Evolutionary conservation across 495 filamentous ascomycete species (phyloP).

Genomic region (Beverwykella pulmonaria): DNA sequence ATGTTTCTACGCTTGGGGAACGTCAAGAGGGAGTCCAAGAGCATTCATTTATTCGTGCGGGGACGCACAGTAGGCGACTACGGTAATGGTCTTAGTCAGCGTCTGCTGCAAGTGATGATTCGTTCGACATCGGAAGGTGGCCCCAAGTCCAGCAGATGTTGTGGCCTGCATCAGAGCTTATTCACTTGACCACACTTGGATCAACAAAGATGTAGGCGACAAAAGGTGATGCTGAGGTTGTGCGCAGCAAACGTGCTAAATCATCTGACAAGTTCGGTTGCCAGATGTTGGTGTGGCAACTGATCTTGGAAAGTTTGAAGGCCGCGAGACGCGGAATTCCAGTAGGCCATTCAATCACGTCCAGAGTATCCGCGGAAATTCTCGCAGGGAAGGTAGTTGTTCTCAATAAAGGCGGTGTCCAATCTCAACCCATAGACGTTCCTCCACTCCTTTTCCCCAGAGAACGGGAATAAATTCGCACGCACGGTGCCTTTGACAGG

Average conservation of each 20-base stretch:
- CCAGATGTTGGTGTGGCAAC: no score
- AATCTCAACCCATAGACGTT: conserved; percentile 31
- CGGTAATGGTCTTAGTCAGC: no score
- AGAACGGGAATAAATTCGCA: conserved; percentile 17
- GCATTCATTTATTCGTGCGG: not conserved
- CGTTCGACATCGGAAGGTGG: not conserved
- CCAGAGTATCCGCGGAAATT: conserved; percentile 30
- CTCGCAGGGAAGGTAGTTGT: conserved; percentile 33
- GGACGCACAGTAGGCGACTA: not conserved
- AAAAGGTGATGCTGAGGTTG: no score
- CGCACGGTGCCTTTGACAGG: conserved; percentile 22
- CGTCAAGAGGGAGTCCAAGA: no score
- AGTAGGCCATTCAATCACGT: not conserved
- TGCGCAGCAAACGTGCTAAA: no score
- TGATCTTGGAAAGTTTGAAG: not conserved
- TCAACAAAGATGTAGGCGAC: not conserved
- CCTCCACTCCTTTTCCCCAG: conserved; percentile 20
- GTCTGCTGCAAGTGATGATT: not conserved
- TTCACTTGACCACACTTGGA: not conserved
- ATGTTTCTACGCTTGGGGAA: no score
- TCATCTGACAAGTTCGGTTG: no score
- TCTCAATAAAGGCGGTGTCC: conserved; percentile 32
- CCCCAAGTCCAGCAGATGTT: not conserved
- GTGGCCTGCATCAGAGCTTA: not conserved
- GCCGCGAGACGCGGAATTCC: not conserved